These are phyloP conservation scores for Pulveroboletus frians DNA, from an alignment of 768 basidiomycete species.

Conservation along the genomic window DNA sequence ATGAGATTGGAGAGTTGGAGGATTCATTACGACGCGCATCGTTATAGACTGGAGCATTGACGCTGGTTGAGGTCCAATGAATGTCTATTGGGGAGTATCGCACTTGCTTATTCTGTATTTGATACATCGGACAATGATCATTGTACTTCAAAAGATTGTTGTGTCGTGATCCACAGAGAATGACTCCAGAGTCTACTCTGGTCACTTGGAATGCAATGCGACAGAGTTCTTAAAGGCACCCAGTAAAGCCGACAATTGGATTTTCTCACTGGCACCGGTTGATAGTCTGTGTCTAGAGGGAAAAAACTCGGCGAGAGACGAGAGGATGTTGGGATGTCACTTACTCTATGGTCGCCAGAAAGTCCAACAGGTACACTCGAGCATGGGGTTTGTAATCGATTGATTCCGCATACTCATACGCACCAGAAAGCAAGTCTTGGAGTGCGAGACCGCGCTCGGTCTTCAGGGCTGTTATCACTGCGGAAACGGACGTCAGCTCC, in stretches of 20 bases:
- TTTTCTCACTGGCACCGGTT: conserved; percentile 89
- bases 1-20: background rate
- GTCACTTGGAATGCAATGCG: conserved; percentile 56
- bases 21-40: conserved; percentile 2
- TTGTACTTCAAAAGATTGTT: background rate
- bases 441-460: conserved; percentile 89
- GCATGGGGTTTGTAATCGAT: conserved; percentile 83
- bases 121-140: background rate
- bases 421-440: conserved; percentile 88
- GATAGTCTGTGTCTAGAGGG: conserved; percentile 75
- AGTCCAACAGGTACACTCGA: conserved; percentile 87
- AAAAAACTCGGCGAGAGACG: background rate
- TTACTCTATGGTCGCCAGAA: conserved; percentile 93
- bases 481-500: background rate
- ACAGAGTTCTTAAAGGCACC: conserved; percentile 93
- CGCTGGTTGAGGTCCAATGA: background rate
- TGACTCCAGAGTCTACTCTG: background rate
- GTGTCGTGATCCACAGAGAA: background rate
- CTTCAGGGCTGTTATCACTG: conserved; percentile 85
- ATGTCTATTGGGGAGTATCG: background rate
- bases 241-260: conserved; percentile 87
- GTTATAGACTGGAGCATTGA: background rate
- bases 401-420: conserved; percentile 84
- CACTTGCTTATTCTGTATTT: background rate
- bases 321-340: conserved; percentile 24